phyloP scores from a whole-genome alignment of 768 basidiomycete genomes.

The Termitomyces sp. region DNA sequence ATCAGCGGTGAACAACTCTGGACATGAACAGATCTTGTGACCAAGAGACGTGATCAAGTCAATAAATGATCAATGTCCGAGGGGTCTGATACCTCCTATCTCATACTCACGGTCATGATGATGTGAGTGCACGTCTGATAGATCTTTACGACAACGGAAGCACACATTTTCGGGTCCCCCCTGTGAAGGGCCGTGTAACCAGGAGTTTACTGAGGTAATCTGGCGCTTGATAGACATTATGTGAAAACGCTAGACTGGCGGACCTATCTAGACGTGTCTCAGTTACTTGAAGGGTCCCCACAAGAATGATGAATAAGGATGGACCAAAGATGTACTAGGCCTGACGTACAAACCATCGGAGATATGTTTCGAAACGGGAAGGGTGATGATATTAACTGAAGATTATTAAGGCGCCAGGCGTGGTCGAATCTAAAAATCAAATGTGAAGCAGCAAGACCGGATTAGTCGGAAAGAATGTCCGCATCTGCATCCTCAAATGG shows the following conservation, averaged over 20 bases:
- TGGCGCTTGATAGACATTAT: slow-evolving; percentile 24
- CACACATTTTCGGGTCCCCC: slow-evolving; percentile 88
- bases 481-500: neutral
- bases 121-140: slow-evolving; percentile 90
- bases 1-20: no score
- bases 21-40: neutral
- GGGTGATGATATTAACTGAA: no score
- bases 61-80: neutral
- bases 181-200: slow-evolving; percentile 85
- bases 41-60: neutral
- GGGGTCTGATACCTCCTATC: neutral
- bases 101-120: slow-evolving; percentile 79
- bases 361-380: neutral
- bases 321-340: neutral
- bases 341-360: neutral
- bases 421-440: neutral
- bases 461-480: neutral
- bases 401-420: neutral
- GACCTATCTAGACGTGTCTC: slow-evolving; percentile 20
- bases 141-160: slow-evolving; percentile 88
- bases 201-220: slow-evolving; percentile 74
- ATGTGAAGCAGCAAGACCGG: neutral
- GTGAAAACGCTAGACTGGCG: slow-evolving; percentile 84
- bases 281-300: neutral
- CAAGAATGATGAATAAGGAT: neutral